Base-by-base conservation (phyloP, 768 basidiomycete genomes). In the Suillus tomentosus region DNA sequence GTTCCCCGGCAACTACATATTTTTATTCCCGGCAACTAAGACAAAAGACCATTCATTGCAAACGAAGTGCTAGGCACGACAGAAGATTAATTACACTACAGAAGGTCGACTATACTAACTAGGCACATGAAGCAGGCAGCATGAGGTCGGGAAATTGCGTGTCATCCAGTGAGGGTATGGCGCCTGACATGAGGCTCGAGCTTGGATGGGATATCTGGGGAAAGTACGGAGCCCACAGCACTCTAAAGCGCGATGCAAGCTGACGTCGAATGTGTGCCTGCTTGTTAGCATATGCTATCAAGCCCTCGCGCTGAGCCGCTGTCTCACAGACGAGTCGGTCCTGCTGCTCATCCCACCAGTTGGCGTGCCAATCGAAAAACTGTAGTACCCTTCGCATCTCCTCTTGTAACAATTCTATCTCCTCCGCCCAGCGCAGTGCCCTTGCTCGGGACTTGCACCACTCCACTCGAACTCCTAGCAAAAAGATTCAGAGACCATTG, bases 371-470 rank as follows among this genome's bases (percentile, higher is more conserved):
- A 19, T 66, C 53, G 8, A 70, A 64, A 13, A 64, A 72, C 8
- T 62, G 51, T 6, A 72, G 37, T 0, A 74, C 67, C 2, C 77
- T 67, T 1, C 70, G 58, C 77, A n/a, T n/a, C n/a, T n/a, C n/a
- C n/a, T n/a, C n/a, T n/a, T n/a, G n/a, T n/a, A n/a, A n/a, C n/a
- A n/a, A n/a, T n/a, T n/a, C n/a, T n/a, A 73, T 72, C 58, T 80
- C 78, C 61, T 80, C 78, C 31, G 69, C 69, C 77, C 77, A 79
- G 0, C 75, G 68, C 50, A 73, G 65, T 2, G 73, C 73, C 0
- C 75, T 65, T 0, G 78, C 78, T 3, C 68, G 59, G 0, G 69
- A 65, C 54, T 73, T 75, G 47, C 74, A 76, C 74, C 75, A 77
- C 61, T 74, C 72, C 40, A 78, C 67, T 0, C 68, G 70, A 24